A percentile compares a stretch with the other conserved stretches of the same genome.
Evolutionary conservation across 352 stramenopile species (phyloP).

Genomic region (Paralagenidium karlingii): DNA sequence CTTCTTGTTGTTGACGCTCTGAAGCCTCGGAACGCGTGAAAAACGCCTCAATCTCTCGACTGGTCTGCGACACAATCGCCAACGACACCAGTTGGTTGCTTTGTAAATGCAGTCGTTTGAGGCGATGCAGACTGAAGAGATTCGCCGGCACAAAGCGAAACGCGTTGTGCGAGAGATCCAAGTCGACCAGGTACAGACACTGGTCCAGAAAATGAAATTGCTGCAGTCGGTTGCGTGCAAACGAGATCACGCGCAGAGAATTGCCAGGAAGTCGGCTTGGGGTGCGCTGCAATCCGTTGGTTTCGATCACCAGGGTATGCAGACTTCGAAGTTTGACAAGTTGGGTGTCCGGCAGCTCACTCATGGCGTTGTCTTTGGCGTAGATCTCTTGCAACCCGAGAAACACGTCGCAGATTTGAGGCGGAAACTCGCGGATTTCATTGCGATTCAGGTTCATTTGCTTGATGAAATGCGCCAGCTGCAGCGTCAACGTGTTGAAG

Average conservation of each 20-base stretch:
- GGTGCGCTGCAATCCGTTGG: too few relatives aligned
- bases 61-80: slow-evolving; percentile 27
- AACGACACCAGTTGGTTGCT: slow-evolving; percentile 57
- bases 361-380: slow-evolving; percentile 56
- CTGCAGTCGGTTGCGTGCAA: slow-evolving; percentile 42
- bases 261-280: slow-evolving; percentile 1
- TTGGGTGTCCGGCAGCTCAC: slow-evolving; percentile 15
- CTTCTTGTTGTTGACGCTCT: slow-evolving; percentile 5
- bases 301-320: too few relatives aligned
- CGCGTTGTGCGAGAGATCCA: slow-evolving; percentile 58
- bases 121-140: slow-evolving; percentile 20
- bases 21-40: background rate
- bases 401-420: slow-evolving; percentile 37
- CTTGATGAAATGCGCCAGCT: slow-evolving; percentile 42
- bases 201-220: slow-evolving; percentile 30
- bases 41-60: too few relatives aligned
- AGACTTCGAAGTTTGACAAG: slow-evolving; percentile 10
- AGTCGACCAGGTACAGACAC: slow-evolving; percentile 22
- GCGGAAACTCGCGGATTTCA: slow-evolving; percentile 36
- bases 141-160: slow-evolving; percentile 39
- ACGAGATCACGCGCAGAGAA: slow-evolving; percentile 2
- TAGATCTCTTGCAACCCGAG: slow-evolving; percentile 28
- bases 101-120: slow-evolving; percentile 25
- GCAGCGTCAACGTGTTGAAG: slow-evolving; percentile 44
- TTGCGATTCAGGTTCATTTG: slow-evolving; percentile 61